These are phyloP conservation scores for Fusarium mexicanum DNA, from an alignment of 2,329 filamentous ascomycete species.

Conservation along the genomic window DNA sequence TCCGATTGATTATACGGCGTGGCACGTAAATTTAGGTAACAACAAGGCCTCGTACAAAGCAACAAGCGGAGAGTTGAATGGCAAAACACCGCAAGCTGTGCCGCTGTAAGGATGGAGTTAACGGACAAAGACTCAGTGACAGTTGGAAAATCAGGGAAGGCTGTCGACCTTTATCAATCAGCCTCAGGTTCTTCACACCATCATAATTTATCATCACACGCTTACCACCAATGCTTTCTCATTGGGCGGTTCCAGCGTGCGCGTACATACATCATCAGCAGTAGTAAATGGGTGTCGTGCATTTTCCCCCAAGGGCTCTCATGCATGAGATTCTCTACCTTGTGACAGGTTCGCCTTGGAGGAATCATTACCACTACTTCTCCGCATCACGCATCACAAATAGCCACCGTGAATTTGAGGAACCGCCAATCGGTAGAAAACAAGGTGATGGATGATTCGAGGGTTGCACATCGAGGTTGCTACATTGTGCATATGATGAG, in stretches of 20 bases:
- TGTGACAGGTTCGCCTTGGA: slow-evolving; percentile 35
- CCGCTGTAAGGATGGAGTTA: slow-evolving; percentile 9
- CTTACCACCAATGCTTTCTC: slow-evolving; percentile 12
- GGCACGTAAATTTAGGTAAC: slow-evolving; percentile 17
- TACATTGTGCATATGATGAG: slow-evolving; percentile 22
- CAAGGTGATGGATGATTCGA: slow-evolving; percentile 3
- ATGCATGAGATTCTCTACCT: slow-evolving; percentile 35
- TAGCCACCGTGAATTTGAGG: slow-evolving; percentile 27
- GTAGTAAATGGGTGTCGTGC: slow-evolving; percentile 31
- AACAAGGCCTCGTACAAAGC: slow-evolving; percentile 4
- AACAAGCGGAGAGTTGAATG: slow-evolving; percentile 7
- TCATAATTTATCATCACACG: slow-evolving; percentile 26
- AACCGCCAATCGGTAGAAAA: slow-evolving; percentile 23
- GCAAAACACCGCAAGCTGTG: slow-evolving; percentile 27
- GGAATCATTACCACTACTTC: slow-evolving; percentile 22
- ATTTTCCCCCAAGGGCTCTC: slow-evolving; percentile 34
- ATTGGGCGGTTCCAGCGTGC: slow-evolving; percentile 22
- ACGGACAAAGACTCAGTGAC: not conserved
- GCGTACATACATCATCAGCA: slow-evolving; percentile 36
- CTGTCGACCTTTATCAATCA: slow-evolving; percentile 30
- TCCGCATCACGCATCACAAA: slow-evolving; percentile 26
- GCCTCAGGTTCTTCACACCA: slow-evolving; percentile 37
- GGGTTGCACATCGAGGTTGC: slow-evolving; percentile 2
- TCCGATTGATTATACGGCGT: slow-evolving; percentile 24
- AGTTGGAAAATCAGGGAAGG: slow-evolving; percentile 18